Percentiles rank a stretch among this genome's conserved stretches.
Evolutionary conservation across 1,139 yeast species (phyloP).

Genomic region (Martiniozyma asiatica): DNA sequence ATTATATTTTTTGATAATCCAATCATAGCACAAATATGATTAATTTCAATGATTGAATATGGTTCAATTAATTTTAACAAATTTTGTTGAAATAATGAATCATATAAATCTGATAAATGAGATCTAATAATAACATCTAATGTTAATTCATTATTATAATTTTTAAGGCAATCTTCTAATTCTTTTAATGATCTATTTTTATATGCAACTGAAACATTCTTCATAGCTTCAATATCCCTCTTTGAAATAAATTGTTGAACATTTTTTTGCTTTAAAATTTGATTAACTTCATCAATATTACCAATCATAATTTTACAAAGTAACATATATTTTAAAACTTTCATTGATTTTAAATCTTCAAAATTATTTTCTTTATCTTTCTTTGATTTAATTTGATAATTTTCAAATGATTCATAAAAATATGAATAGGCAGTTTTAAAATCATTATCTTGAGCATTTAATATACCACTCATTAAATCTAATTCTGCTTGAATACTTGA

Average conservation of each 20-base stretch:
- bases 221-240: slow-evolving; percentile 76
- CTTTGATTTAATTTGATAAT: slow-evolving; percentile 35
- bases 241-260: slow-evolving; percentile 56
- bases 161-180: slow-evolving; percentile 67
- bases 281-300: slow-evolving; percentile 68
- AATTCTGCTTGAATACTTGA: slow-evolving; percentile 90
- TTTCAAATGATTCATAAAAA: slow-evolving; percentile 90
- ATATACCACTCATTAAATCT: slow-evolving; percentile 89
- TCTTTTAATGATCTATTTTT: slow-evolving; percentile 83
- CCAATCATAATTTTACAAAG: slow-evolving; percentile 90
- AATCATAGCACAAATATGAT: slow-evolving; percentile 77
- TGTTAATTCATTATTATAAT: slow-evolving; percentile 65
- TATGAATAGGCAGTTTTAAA: slow-evolving; percentile 93
- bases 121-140: slow-evolving; percentile 82
- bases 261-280: slow-evolving; percentile 65
- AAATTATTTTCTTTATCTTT: too few species aligned
- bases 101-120: slow-evolving; percentile 88
- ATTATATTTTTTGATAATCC: slow-evolving; percentile 84
- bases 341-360: slow-evolving; percentile 57
- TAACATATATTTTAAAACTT: slow-evolving; percentile 82
- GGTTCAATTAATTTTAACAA: slow-evolving; percentile 92
- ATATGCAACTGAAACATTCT: slow-evolving; percentile 82
- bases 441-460: slow-evolving; percentile 95
- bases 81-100: slow-evolving; percentile 85
- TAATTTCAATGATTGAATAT: slow-evolving; percentile 84